Percentiles rank a stretch among this genome's conserved stretches.
Conservation (phyloP, 2,329 filamentous ascomycete species). For the Didymella glomerata region DNA sequence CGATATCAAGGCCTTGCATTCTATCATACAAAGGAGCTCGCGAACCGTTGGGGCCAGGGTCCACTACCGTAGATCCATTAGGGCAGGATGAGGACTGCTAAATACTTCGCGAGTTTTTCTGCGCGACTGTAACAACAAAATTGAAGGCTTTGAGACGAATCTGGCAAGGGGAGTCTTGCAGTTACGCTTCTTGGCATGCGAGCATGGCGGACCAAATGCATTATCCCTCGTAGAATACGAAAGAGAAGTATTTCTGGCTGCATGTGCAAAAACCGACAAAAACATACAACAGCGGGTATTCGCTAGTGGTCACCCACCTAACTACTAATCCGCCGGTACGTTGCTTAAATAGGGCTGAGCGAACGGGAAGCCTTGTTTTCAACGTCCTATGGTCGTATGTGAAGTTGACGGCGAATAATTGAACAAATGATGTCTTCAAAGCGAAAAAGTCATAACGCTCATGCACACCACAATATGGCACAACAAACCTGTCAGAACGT, state of each 20-base stretch:
- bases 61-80: neutral
- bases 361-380: no score
- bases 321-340: no score
- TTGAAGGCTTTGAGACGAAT: neutral
- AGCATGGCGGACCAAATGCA: neutral
- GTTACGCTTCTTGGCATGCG: neutral
- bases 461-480: no score
- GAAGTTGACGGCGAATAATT: no score
- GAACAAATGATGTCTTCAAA: no score
- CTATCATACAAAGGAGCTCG: neutral
- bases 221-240: neutral
- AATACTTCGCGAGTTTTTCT: neutral
- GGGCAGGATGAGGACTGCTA: neutral
- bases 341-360: no score
- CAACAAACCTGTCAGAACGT: no score
- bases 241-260: neutral
- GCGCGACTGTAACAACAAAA: neutral
- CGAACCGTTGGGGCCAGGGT: neutral
- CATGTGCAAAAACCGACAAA: no score
- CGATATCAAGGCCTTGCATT: neutral
- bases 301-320: no score
- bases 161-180: neutral
- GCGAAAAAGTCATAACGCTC: no score
- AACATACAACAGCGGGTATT: no score
- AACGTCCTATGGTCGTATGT: no score